These are phyloP conservation scores for Clavulina sp. DNA, from an alignment of 768 basidiomycete species.

Conservation along the genomic window DNA sequence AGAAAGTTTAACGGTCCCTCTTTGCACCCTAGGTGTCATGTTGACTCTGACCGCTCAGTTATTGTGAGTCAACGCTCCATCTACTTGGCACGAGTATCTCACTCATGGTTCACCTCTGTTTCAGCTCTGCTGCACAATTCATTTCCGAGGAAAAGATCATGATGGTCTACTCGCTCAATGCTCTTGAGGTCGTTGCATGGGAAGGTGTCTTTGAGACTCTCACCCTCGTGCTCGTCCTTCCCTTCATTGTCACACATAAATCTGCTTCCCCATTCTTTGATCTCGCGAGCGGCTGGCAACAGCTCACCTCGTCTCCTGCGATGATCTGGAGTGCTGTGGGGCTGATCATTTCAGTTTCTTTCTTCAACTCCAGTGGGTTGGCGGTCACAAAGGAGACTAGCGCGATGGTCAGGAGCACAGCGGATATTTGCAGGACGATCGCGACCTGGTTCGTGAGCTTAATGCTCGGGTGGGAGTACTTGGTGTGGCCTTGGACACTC, in stretches of 20 bases:
- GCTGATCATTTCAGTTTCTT: constrained; percentile 56
- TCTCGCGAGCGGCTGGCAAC: constrained; percentile 72
- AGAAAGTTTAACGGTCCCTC: too few relatives aligned
- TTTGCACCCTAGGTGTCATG: constrained; percentile 79
- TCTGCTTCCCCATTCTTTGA: constrained; percentile 45
- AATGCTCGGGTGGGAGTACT: constrained; percentile 74
- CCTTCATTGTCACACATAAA: constrained; percentile 49
- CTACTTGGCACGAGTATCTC: not conserved
- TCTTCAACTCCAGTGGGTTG: constrained; percentile 82
- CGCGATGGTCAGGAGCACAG: constrained; percentile 79
- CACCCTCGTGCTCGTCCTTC: constrained; percentile 63
- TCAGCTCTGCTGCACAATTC: constrained; percentile 77
- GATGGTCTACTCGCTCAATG: constrained; percentile 67
- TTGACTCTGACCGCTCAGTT: constrained; percentile 88
- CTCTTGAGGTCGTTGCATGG: constrained; percentile 82
- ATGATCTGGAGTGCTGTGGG: constrained; percentile 52
- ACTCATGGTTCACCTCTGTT: not conserved
- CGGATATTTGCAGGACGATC: constrained; percentile 89
- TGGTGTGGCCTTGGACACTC: constrained; percentile 65
- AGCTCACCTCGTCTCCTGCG: constrained; percentile 62
- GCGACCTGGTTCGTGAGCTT: constrained; percentile 92
- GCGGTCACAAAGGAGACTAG: constrained; percentile 87
- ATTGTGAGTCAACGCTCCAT: constrained; percentile 46
- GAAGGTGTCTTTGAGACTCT: constrained; percentile 85
- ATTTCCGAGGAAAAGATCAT: constrained; percentile 96